Conservation (phyloP, 163 green algal genomes). For the Trebouxia gelatinosa region DNA sequence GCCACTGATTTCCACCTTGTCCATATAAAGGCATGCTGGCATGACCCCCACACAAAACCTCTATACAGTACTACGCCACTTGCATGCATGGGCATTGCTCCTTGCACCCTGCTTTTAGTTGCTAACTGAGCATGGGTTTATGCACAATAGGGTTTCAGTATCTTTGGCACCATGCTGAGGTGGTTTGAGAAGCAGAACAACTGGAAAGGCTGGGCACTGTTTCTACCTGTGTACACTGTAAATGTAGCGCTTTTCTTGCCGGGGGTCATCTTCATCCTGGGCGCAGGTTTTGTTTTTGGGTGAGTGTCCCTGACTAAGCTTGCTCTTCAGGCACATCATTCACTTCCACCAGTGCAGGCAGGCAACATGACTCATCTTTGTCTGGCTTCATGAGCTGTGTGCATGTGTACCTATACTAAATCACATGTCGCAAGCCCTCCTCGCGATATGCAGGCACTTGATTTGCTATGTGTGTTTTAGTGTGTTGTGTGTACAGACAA, state of each 20-base stretch:
- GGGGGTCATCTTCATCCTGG: constrained; percentile 40
- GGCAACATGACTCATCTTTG: too few relatives aligned
- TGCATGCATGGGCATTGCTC: too few relatives aligned
- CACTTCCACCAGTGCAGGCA: too few relatives aligned
- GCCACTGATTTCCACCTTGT: too few relatives aligned
- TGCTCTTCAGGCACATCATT: too few relatives aligned
- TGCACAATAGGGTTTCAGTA: constrained; percentile 49
- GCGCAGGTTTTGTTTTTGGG: constrained; percentile 45
- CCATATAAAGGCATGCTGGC: too few relatives aligned
- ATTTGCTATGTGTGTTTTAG: not conserved
- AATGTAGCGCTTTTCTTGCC: constrained; percentile 43
- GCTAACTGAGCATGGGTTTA: too few relatives aligned
- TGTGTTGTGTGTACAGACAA: not conserved
- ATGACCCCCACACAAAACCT: too few relatives aligned
- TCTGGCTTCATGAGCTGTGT: not conserved
- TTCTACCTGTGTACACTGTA: constrained; percentile 36
- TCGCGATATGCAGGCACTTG: not conserved
- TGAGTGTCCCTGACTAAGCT: constrained; percentile 8
- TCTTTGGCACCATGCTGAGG: constrained; percentile 52
- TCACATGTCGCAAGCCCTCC: too few relatives aligned
- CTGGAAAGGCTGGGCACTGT: constrained; percentile 61
- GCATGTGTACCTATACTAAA: too few relatives aligned
- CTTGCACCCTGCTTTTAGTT: too few relatives aligned
- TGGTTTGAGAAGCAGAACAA: constrained; percentile 64
- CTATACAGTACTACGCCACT: too few relatives aligned